Base-by-base conservation (phyloP, 306 rosid species). In the Glycine tomentella region DNA sequence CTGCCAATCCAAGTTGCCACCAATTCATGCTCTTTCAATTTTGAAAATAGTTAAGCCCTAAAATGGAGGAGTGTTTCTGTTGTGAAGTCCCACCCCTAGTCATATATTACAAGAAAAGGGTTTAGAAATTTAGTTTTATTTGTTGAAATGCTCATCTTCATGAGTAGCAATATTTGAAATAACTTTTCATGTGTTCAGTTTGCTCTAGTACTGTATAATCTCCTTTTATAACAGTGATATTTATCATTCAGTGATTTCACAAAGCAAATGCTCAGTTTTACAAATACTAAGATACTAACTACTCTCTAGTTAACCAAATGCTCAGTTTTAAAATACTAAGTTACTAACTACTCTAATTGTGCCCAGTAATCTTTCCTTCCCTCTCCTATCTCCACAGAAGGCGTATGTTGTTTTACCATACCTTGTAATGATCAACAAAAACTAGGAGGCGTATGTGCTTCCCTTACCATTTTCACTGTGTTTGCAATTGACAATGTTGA, bases 1-100 rank as follows among this genome's bases (percentile, higher is more conserved):
- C 81, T 95, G 99, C 87, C 93, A 88, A 36, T 84, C 94, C 12
- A 91, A 89, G 45, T 81, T 95, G 76, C 63, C 91, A 33, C 87
- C 94, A 48, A 80, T 91, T 77, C 92, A 88, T 50, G 92, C 91
- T 36, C 90, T 86, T 67, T 86, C 94, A 76, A 52, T 95, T 52
- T 77, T 88, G 90, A 95, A 93, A 80, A 88, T 90, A 56, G 89
- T 94, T 44, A 84, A 85, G 50, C 80, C 88, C 56, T 87, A 72
- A 71, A 78, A 5, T 45, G 36, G 50, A 25, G 34, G 38, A 13
- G 14, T 63, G 2, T 49, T 69, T 65, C 38, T 81, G 9, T 40
- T 44, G n/a, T n/a, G 3, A 9, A 20, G 10, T 6, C 64, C 11
- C 57, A 5, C 6, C 64, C 11, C 57, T 83, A 66, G 76, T 78